A percentile compares a stretch with the other conserved stretches of the same genome.
Evolutionary conservation across 192 early-diverging fungal species (phyloP).

Genomic region (Entomortierella chlamydospora): DNA sequence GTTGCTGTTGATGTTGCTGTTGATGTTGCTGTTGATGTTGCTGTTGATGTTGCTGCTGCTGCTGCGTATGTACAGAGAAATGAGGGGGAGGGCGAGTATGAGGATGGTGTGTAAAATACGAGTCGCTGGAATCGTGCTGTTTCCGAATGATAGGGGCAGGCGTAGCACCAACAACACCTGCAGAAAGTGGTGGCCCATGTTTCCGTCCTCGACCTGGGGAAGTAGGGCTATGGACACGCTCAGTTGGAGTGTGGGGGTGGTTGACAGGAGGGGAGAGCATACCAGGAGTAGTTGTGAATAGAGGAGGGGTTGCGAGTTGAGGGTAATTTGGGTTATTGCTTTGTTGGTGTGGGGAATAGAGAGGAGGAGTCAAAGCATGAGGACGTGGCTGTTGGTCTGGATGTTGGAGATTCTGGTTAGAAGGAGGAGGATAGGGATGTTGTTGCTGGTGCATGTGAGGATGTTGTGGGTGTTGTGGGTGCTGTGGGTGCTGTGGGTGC

Average conservation of each 20-base stretch:
- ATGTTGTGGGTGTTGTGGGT: constrained; percentile 12
- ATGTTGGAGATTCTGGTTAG: neutral
- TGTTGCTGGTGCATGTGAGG: too few relatives aligned
- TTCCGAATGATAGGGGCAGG: neutral
- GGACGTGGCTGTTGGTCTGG: constrained; percentile 1
- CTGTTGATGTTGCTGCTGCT: constrained; percentile 15
- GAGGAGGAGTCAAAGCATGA: constrained; percentile 12
- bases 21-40: constrained; percentile 13
- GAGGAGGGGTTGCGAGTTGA: constrained; percentile 18
- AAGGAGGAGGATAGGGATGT: neutral
- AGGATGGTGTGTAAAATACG: constrained; percentile 35
- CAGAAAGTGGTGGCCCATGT: neutral
- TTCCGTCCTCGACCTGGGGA: constrained; percentile 19
- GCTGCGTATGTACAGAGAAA: constrained; percentile 7
- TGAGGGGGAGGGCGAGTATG: constrained; percentile 2
- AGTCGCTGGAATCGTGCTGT: constrained; percentile 26
- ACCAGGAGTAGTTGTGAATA: constrained; percentile 25
- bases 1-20: constrained; percentile 16
- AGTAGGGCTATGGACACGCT: constrained; percentile 15
- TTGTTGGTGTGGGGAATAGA: neutral
- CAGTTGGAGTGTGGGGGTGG: constrained; percentile 20
- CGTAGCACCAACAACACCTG: neutral
- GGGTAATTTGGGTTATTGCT: neutral
- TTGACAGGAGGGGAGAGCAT: constrained; percentile 26
- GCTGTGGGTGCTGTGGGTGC: constrained; percentile 12